Conservation (phyloP, 1,284 basidiomycete species). For the Pseudozyma flocculosa region DNA sequence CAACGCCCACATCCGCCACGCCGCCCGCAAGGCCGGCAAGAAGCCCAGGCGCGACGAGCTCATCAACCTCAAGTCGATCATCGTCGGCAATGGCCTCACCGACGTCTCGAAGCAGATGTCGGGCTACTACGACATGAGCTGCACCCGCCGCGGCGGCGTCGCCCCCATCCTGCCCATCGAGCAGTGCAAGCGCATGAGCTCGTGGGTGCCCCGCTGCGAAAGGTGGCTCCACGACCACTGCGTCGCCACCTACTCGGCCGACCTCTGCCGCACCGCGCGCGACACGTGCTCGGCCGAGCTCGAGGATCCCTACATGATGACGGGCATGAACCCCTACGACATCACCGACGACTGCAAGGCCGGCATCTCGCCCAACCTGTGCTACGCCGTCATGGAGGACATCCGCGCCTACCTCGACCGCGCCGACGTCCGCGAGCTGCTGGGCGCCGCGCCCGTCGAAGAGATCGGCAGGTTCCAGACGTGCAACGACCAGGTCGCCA, state of each 20-base stretch:
- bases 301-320: conserved; percentile 28
- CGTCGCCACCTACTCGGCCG: conserved; percentile 21
- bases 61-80: conserved; percentile 74
- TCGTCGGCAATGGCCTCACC: conserved; percentile 71
- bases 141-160: conserved; percentile 34
- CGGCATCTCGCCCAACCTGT: conserved; percentile 35
- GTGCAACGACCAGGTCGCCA: conserved; percentile 29
- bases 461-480: conserved; percentile 42
- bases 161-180: conserved; percentile 36
- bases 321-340: conserved; percentile 51
- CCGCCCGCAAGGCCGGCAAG: conserved; percentile 62
- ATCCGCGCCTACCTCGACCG: conserved; percentile 46
- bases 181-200: conserved; percentile 35
- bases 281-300: conserved; percentile 31
- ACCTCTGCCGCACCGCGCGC: conserved; percentile 16
- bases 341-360: conserved; percentile 44
- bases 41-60: conserved; percentile 60
- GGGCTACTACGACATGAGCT: conserved; percentile 47
- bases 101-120: conserved; percentile 50
- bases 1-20: conserved; percentile 64
- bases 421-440: conserved; percentile 39
- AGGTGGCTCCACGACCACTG: conserved; percentile 20
- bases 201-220: conserved; percentile 21
- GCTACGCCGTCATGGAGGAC: conserved; percentile 40
- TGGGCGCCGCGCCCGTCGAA: conserved; percentile 35